phyloP scores from a whole-genome alignment of 495 filamentous ascomycete genomes.

The Opeltia flavorubescens region DNA sequence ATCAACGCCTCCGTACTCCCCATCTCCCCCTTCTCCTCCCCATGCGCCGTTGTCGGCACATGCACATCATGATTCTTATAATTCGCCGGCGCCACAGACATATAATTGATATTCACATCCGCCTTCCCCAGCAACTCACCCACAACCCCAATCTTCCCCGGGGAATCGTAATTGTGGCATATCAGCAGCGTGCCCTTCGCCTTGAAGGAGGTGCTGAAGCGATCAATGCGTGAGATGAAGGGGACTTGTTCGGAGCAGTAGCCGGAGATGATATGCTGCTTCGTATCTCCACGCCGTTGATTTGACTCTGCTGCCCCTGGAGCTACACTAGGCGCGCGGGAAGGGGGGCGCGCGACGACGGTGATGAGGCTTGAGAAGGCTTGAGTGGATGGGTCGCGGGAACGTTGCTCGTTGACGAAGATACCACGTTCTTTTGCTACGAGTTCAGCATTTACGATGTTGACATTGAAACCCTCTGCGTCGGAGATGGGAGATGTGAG shows the following conservation, averaged over 20 bases:
- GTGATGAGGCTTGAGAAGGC: slow-evolving; percentile 50
- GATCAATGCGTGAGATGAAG: slow-evolving; percentile 50
- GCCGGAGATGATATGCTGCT: slow-evolving; percentile 47
- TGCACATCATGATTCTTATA: slow-evolving; percentile 10
- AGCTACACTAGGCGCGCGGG: slow-evolving; percentile 10
- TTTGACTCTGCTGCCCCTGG: slow-evolving; percentile 6
- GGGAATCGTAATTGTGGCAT: slow-evolving; percentile 56
- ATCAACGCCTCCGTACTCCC: slow-evolving; percentile 48
- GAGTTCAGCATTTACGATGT: slow-evolving; percentile 59
- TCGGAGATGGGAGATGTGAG: slow-evolving; percentile 44
- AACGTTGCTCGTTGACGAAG: slow-evolving; percentile 49
- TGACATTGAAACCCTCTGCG: slow-evolving; percentile 46
- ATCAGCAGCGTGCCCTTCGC: slow-evolving; percentile 52
- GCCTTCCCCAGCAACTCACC: slow-evolving; percentile 46
- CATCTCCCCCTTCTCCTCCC: slow-evolving; percentile 7
- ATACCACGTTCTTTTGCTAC: slow-evolving; percentile 56
- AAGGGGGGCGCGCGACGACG: slow-evolving; percentile 29
- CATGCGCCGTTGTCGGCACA: slow-evolving; percentile 11
- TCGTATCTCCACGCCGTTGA: slow-evolving; percentile 11
- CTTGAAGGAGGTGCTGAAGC: slow-evolving; percentile 48
- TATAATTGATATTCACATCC: slow-evolving; percentile 55
- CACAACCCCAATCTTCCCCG: slow-evolving; percentile 60
- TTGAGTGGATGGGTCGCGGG: slow-evolving; percentile 32
- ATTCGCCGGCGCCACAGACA: slow-evolving; percentile 46
- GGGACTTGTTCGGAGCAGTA: slow-evolving; percentile 43